These are phyloP conservation scores for Pestalotiopsis sp. DNA, from an alignment of 2,329 filamentous ascomycete genomes.

Conservation along the genomic window DNA sequence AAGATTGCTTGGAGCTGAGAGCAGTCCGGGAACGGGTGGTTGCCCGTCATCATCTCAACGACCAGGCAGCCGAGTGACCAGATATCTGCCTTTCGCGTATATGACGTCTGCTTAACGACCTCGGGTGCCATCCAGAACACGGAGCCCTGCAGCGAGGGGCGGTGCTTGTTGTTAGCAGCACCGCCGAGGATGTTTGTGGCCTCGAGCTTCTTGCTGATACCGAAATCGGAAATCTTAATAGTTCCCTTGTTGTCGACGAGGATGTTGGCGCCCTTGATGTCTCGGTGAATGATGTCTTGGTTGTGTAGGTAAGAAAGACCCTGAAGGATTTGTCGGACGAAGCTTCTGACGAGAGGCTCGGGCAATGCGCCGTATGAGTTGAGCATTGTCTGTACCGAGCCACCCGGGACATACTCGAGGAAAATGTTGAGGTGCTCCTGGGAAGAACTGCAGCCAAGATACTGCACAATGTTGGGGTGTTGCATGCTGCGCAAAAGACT, in stretches of 20 bases:
- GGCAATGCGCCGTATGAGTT: conserved; percentile 96
- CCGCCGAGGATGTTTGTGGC: conserved; percentile 78
- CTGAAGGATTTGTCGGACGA: conserved; percentile 91
- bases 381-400: conserved; percentile 96
- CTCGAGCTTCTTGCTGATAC: conserved; percentile 97
- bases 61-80: conserved; percentile 97
- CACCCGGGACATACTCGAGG: conserved; percentile 96
- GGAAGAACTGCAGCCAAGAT: conserved; percentile 91
- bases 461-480: conserved; percentile 97
- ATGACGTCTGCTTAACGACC: conserved; percentile 95
- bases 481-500: conserved; percentile 89
- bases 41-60: conserved; percentile 98
- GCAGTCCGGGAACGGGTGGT: conserved; percentile 94
- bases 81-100: conserved; percentile 97
- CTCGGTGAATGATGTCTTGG: conserved; percentile 94
- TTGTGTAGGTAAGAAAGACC: conserved; percentile 92
- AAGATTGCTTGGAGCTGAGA: conserved; percentile 98
- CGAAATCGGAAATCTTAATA: conserved; percentile 99
- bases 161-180: conserved; percentile 66
- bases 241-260: conserved; percentile 98
- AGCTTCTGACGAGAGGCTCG: conserved; percentile 92
- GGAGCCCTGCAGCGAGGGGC: conserved; percentile 86
- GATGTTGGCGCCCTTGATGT: conserved; percentile 99
- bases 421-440: conserved; percentile 97
- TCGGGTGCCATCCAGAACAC: conserved; percentile 99